phyloP scores from a whole-genome alignment of 2,329 filamentous ascomycete species.

The Cladophialophora carrionii region DNA sequence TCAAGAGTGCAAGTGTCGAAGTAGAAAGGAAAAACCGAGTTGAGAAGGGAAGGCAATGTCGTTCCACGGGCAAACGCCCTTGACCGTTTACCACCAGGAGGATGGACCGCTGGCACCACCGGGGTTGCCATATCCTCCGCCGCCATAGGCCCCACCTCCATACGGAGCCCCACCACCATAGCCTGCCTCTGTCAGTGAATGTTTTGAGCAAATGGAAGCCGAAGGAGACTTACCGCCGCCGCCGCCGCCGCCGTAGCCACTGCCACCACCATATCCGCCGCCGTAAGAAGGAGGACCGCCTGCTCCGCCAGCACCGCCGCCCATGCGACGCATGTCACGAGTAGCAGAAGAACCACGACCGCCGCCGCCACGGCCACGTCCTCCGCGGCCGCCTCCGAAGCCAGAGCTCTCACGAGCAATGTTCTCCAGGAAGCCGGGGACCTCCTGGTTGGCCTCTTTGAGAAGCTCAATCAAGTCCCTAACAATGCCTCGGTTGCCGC shows the following conservation, averaged over 20 bases:
- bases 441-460: conserved; percentile 98
- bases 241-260: conserved; percentile 37
- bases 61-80: conserved; percentile 45
- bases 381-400: conserved; percentile 71
- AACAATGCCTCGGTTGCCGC: conserved; percentile 96
- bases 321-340: conserved; percentile 85
- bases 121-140: conserved; percentile 53
- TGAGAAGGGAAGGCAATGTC: conserved; percentile 46
- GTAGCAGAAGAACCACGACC: conserved; percentile 66
- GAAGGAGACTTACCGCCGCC: conserved; percentile 36
- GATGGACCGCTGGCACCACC: conserved; percentile 55
- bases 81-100: conserved; percentile 56
- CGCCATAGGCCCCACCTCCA: conserved; percentile 39
- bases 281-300: conserved; percentile 44
- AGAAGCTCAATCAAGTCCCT: conserved; percentile 95
- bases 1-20: conserved; percentile 40
- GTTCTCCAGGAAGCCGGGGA: conserved; percentile 91
- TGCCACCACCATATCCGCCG: conserved; percentile 39
- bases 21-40: conserved; percentile 40
- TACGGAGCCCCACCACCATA: conserved; percentile 30
- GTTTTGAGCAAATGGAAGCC: conserved; percentile 1
- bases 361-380: conserved; percentile 72
- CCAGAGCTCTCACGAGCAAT: conserved; percentile 90
- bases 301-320: conserved; percentile 43
- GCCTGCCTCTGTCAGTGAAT: conserved; percentile 30